Percentiles rank a stretch among this genome's conserved stretches.
Conservation (phyloP, 164 flowering plant genomes). For the Buxus sempervirens region DNA sequence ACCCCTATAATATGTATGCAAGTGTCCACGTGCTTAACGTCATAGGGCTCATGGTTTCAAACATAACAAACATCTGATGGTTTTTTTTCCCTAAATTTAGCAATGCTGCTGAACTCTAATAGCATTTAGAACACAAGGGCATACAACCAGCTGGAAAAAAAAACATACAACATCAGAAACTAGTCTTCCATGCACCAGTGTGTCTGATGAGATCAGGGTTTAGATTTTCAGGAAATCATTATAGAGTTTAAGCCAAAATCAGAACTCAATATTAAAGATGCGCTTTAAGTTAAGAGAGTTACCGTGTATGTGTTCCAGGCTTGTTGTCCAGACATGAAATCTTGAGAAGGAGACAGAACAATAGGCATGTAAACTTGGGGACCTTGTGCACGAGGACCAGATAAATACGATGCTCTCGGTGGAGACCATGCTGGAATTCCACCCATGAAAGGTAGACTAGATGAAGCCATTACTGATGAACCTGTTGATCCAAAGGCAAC, state of each 20-base stretch:
- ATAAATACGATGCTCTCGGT: conserved; percentile 42
- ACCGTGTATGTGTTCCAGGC: conserved; percentile 72
- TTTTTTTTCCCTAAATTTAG: too few species aligned
- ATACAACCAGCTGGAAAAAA: too few species aligned
- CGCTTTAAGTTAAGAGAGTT: conserved; percentile 14
- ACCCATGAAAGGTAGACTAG: conserved; percentile 42
- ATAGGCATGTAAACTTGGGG: conserved; percentile 48
- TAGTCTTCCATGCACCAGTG: too few species aligned
- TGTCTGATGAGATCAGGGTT: too few species aligned
- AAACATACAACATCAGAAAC: too few species aligned
- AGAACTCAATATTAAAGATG: not conserved
- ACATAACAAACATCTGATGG: too few species aligned
- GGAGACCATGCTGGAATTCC: conserved; percentile 51
- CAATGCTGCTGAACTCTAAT: too few species aligned
- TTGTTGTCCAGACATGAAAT: conserved; percentile 40
- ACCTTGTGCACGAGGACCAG: conserved; percentile 44
- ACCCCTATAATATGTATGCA: too few species aligned
- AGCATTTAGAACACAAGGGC: too few species aligned
- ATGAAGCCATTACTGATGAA: conserved; percentile 32
- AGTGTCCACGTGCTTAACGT: too few species aligned
- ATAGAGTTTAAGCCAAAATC: not conserved
- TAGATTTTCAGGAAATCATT: not conserved
- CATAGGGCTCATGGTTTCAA: too few species aligned
- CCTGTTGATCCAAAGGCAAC: conserved; percentile 38
- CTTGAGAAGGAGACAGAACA: conserved; percentile 54